These are phyloP conservation scores for Fomitopsis palustris DNA, from an alignment of 1,284 basidiomycete genomes.

Conservation along the genomic window DNA sequence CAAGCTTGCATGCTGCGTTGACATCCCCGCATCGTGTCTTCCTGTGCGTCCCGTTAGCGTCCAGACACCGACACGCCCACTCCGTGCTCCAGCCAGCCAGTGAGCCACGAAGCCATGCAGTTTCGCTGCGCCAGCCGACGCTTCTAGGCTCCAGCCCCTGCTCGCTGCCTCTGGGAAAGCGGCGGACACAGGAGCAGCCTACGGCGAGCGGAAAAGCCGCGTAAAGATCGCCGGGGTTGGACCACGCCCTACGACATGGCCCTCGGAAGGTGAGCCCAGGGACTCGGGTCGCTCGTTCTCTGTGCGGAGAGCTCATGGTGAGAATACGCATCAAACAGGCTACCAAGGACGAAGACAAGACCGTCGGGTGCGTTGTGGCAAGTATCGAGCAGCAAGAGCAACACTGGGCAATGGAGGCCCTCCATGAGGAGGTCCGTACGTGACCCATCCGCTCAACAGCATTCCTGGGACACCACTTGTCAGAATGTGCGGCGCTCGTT, in stretches of 20 bases:
- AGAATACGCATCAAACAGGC: background rate
- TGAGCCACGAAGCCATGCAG: slow-evolving; percentile 40
- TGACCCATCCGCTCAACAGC: slow-evolving; percentile 27
- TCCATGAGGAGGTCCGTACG: slow-evolving; percentile 33
- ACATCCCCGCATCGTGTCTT: slow-evolving; percentile 12
- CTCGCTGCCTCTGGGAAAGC: slow-evolving; percentile 24
- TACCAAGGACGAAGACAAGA: background rate
- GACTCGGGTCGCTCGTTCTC: slow-evolving; percentile 35
- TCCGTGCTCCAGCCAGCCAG: slow-evolving; percentile 12
- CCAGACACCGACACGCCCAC: slow-evolving; percentile 4
- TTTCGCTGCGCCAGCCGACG: slow-evolving; percentile 47
- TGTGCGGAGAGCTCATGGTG: slow-evolving; percentile 32
- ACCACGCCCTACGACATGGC: slow-evolving; percentile 15
- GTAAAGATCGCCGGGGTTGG: slow-evolving; percentile 45
- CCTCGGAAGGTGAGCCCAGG: slow-evolving; percentile 35
- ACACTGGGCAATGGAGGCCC: slow-evolving; percentile 29
- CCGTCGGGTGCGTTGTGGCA: slow-evolving; percentile 2
- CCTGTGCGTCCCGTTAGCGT: slow-evolving; percentile 23
- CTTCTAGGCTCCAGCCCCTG: slow-evolving; percentile 38
- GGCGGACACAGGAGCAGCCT: slow-evolving; percentile 30
- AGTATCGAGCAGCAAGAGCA: slow-evolving; percentile 28
- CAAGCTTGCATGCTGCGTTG: slow-evolving; percentile 1
- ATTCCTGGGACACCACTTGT: slow-evolving; percentile 5
- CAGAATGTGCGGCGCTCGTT: slow-evolving; percentile 34
- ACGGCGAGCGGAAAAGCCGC: slow-evolving; percentile 42